Conservation (phyloP, 192 early-diverging fungal species). For the Coemansia sp. region DNA sequence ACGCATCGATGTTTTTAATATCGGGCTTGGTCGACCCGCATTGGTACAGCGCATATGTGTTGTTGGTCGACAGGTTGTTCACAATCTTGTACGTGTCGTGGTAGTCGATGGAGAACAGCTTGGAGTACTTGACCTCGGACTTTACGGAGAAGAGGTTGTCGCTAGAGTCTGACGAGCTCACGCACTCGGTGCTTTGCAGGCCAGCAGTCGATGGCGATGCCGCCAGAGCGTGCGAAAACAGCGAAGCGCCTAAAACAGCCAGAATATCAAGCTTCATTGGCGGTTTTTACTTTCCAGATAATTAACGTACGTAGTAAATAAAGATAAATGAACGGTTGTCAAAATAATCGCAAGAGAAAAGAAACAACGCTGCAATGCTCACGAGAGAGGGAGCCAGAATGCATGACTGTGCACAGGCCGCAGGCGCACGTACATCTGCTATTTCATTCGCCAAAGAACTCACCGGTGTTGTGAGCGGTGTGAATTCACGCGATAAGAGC, state of each 20-base stretch:
- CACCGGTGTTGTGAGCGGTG: no score
- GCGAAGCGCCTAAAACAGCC: neutral
- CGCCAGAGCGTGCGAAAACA: neutral
- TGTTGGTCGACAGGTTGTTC: slow-evolving; percentile 38
- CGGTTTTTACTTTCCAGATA: neutral
- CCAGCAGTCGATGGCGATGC: slow-evolving; percentile 25
- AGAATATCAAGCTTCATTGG: neutral
- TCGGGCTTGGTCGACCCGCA: slow-evolving; percentile 36
- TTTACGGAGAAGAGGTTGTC: slow-evolving; percentile 29
- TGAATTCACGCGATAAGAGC: no score
- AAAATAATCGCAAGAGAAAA: neutral
- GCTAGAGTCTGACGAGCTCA: slow-evolving; percentile 15
- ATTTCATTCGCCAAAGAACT: no score
- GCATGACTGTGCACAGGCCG: no score
- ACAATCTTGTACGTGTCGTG: slow-evolving; percentile 55
- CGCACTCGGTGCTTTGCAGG: slow-evolving; percentile 46
- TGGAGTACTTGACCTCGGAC: slow-evolving; percentile 44
- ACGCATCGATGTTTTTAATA: slow-evolving; percentile 29
- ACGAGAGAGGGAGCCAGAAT: no score
- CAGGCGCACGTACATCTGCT: no score
- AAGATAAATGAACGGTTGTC: neutral
- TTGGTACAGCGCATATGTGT: slow-evolving; percentile 54
- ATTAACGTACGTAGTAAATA: neutral
- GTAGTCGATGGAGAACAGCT: slow-evolving; percentile 49
- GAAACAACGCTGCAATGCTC: neutral